phyloP scores from a whole-genome alignment of 1,284 basidiomycete species.

The Cryptococcus sp. region DNA sequence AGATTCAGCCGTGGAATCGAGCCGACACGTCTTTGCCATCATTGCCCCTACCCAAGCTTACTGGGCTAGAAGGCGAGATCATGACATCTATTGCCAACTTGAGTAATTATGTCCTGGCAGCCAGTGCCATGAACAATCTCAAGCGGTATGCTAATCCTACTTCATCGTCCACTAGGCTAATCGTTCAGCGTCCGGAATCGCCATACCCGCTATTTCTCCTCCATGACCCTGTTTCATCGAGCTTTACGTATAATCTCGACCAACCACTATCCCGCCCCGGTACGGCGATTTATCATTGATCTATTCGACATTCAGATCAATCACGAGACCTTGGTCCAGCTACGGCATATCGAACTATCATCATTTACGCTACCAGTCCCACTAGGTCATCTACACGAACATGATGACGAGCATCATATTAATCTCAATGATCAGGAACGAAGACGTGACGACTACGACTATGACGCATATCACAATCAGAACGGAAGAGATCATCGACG shows the following conservation, averaged over 20 bases:
- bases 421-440: background rate
- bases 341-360: slow-evolving; percentile 27
- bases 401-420: background rate
- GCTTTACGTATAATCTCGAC: slow-evolving; percentile 79
- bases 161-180: background rate
- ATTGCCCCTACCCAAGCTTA: slow-evolving; percentile 58
- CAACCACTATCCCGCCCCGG: slow-evolving; percentile 82
- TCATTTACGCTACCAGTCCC: background rate
- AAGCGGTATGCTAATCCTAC: slow-evolving; percentile 58
- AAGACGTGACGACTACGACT: background rate
- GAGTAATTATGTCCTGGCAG: slow-evolving; percentile 92
- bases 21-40: slow-evolving; percentile 36
- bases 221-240: slow-evolving; percentile 72
- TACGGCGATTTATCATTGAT: slow-evolving; percentile 86
- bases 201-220: slow-evolving; percentile 62
- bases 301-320: slow-evolving; percentile 75
- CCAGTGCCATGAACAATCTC: slow-evolving; percentile 80
- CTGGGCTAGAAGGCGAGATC: slow-evolving; percentile 75
- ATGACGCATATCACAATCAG: background rate
- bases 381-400: background rate
- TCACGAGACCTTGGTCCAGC: slow-evolving; percentile 26
- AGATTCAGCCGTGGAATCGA: slow-evolving; percentile 75
- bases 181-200: slow-evolving; percentile 68
- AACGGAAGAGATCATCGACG: background rate
- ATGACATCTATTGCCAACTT: slow-evolving; percentile 88